phyloP scores from a whole-genome alignment of 176 grass and related monocot species.

The Leersia perrieri region DNA sequence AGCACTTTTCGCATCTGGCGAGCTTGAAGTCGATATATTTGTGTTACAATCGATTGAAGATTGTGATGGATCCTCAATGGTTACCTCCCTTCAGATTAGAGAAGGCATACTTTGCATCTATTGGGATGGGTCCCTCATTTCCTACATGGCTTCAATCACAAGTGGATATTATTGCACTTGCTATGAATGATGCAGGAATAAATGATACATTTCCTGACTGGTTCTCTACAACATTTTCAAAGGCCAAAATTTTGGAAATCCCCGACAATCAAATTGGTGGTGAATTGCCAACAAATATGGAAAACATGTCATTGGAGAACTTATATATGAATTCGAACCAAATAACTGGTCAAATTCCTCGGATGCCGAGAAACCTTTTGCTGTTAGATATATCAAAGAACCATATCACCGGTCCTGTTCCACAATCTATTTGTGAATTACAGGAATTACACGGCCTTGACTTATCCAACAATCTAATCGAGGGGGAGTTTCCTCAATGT shows the following conservation, averaged over 20 bases:
- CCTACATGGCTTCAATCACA: constrained; percentile 22
- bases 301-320: neutral
- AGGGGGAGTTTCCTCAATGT: neutral
- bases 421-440: constrained; percentile 26
- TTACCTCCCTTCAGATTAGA: constrained; percentile 22
- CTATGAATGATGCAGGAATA: too few relatives aligned
- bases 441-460: neutral
- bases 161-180: neutral
- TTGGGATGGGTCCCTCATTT: constrained; percentile 19
- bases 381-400: constrained; percentile 13
- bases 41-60: neutral
- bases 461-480: constrained; percentile 1
- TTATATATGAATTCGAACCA: neutral
- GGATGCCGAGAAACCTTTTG: neutral
- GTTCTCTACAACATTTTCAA: neutral
- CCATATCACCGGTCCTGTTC: constrained; percentile 14
- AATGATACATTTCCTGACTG: constrained; percentile 1
- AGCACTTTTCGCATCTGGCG: neutral
- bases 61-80: constrained; percentile 7
- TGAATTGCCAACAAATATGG: constrained; percentile 4
- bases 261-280: constrained; percentile 35
- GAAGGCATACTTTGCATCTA: neutral
- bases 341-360: neutral
- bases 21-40: neutral
- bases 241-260: neutral